A percentile compares a stretch with the other conserved stretches of the same genome.
Evolutionary conservation across 192 early-diverging fungal species (phyloP).

Genomic region (Gonapodya prolifera): DNA sequence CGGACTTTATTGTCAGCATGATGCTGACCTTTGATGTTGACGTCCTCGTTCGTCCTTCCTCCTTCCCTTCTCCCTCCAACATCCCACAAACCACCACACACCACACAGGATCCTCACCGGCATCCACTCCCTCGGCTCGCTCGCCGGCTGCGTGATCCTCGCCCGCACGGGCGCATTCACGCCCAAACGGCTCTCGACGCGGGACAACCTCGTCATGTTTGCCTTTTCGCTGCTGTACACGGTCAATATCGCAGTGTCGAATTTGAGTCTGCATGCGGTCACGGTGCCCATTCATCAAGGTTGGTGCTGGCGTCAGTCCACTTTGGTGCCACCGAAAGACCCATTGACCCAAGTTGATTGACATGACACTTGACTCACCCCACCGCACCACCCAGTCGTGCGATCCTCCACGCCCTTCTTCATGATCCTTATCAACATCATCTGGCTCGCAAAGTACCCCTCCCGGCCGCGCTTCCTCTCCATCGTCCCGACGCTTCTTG

Average conservation of each 20-base stretch:
- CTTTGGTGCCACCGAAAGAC: too few relatives aligned
- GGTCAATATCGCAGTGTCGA: constrained; percentile 76
- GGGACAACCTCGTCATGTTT: constrained; percentile 51
- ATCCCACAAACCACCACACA: too few relatives aligned
- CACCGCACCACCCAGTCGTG: neutral
- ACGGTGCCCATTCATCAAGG: constrained; percentile 5
- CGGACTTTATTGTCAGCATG: too few relatives aligned
- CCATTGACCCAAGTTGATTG: too few relatives aligned
- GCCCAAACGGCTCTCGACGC: constrained; percentile 32
- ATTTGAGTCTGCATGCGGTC: constrained; percentile 68
- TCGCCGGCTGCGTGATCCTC: constrained; percentile 47
- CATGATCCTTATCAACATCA: neutral
- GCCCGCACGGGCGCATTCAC: constrained; percentile 31
- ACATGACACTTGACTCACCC: neutral
- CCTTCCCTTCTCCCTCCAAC: too few relatives aligned
- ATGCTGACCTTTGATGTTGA: too few relatives aligned
- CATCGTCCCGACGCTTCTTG: constrained; percentile 28
- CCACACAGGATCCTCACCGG: constrained; percentile 63
- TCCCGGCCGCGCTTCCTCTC: neutral
- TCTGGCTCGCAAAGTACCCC: neutral
- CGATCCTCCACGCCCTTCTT: neutral
- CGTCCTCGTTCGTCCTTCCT: too few relatives aligned
- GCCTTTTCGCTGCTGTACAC: constrained; percentile 79
- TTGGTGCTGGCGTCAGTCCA: neutral
- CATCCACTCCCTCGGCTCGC: constrained; percentile 61